phyloP scores from a whole-genome alignment of 1,139 yeast species.

The Candida tropicalis region DNA sequence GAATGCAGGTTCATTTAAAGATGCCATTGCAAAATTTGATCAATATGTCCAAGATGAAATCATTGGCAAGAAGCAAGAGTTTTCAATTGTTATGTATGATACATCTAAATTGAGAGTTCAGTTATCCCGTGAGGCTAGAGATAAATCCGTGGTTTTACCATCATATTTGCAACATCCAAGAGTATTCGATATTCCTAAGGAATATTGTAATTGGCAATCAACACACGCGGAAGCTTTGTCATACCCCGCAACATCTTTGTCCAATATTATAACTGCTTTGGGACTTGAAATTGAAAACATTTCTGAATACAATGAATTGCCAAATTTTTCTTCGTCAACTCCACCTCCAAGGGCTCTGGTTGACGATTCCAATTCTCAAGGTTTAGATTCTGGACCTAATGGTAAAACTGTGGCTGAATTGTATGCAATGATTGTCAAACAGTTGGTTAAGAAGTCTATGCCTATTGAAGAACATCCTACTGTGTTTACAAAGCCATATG shows the following conservation, averaged over 20 bases:
- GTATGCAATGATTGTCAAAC: conserved; percentile 47
- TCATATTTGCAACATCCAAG: conserved; percentile 74
- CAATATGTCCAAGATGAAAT: conserved; percentile 46
- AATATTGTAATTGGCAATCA: conserved; percentile 70
- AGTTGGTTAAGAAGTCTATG: conserved; percentile 55
- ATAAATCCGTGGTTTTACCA: conserved; percentile 72
- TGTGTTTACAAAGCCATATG: conserved; percentile 74
- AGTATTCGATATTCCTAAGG: conserved; percentile 74
- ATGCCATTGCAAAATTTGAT: conserved; percentile 61
- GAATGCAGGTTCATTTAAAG: conserved; percentile 55
- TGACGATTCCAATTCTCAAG: conserved; percentile 9
- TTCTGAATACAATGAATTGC: conserved; percentile 15
- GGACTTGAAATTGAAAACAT: conserved; percentile 47
- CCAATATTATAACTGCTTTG: conserved; percentile 59
- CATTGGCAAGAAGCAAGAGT: conserved; percentile 48
- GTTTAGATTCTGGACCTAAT: conserved; percentile 11
- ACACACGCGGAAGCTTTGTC: conserved; percentile 61
- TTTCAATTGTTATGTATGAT: conserved; percentile 68
- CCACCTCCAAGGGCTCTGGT: conserved; percentile 10
- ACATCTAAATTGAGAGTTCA: conserved; percentile 76
- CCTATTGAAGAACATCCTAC: conserved; percentile 55
- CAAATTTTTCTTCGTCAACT: conserved; percentile 13
- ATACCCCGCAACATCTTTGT: conserved; percentile 51
- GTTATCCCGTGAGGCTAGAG: conserved; percentile 79
- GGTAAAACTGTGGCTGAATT: conserved; percentile 18